Conservation (phyloP, 1,139 yeast genomes). For the Suhomyces bokatorum region DNA sequence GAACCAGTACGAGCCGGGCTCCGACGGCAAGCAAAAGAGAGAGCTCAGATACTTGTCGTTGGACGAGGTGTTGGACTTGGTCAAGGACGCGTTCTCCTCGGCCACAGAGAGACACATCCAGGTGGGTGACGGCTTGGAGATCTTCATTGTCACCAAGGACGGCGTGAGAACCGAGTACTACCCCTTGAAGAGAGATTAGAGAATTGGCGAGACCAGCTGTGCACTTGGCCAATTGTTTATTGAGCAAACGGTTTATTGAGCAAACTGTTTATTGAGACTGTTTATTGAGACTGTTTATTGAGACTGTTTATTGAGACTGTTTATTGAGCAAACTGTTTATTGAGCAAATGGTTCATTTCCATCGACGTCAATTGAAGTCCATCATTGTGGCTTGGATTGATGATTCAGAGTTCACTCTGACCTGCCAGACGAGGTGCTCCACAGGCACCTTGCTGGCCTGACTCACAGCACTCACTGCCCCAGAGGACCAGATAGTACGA, state of each 20-base stretch:
- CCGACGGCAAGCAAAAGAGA: constrained; percentile 65
- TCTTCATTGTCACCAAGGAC: constrained; percentile 86
- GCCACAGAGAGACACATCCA: constrained; percentile 98
- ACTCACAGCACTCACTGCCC: neutral
- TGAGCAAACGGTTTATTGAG: too few species aligned
- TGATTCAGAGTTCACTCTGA: too few species aligned
- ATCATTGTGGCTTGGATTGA: too few species aligned
- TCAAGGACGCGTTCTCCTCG: constrained; percentile 89
- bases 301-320: too few species aligned
- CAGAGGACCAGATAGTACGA: neutral
- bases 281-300: too few species aligned
- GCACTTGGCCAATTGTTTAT: too few species aligned
- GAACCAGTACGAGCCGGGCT: constrained; percentile 81
- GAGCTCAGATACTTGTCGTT: constrained; percentile 63
- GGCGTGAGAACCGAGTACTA: constrained; percentile 83
- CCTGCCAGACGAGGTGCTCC: neutral
- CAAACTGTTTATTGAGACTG: too few species aligned
- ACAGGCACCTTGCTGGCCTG: neutral
- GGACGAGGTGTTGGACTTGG: constrained; percentile 84
- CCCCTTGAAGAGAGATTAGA: constrained; percentile 85
- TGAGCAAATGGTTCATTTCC: too few species aligned
- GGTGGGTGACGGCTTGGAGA: constrained; percentile 95
- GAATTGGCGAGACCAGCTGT: too few species aligned
- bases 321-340: too few species aligned
- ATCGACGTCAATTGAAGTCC: too few species aligned